Conservation (phyloP, 768 basidiomycete genomes). For the Tephrocybe sp. region DNA sequence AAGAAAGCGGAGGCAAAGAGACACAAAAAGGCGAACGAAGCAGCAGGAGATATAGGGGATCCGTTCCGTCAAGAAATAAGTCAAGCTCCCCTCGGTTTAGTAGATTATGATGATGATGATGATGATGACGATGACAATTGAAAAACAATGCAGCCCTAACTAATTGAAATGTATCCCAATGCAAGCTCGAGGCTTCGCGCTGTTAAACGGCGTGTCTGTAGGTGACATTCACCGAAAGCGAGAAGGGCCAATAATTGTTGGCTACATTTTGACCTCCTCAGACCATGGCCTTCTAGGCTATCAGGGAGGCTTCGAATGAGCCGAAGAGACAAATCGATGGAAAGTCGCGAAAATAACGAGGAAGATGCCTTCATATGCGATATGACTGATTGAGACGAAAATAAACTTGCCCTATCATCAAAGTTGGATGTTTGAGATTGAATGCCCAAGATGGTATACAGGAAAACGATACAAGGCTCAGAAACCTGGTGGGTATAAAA, state of each 20-base stretch:
- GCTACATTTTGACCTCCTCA: constrained; percentile 65
- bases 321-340: too few relatives aligned
- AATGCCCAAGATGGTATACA: not conserved
- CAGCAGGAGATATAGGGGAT: constrained; percentile 52
- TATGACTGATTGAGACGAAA: too few relatives aligned
- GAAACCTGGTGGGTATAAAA: constrained; percentile 21
- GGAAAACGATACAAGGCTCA: constrained; percentile 16
- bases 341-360: too few relatives aligned
- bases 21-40: constrained; percentile 55
- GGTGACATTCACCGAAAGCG: constrained; percentile 4
- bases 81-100: constrained; percentile 35
- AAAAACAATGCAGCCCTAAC: too few relatives aligned
- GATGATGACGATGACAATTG: constrained; percentile 35
- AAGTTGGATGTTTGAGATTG: not conserved
- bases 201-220: constrained; percentile 6
- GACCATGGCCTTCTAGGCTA: constrained; percentile 39
- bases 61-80: constrained; percentile 66
- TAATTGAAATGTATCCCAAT: not conserved
- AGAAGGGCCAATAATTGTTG: constrained; percentile 36
- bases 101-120: constrained; percentile 65
- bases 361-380: not conserved
- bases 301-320: constrained; percentile 60
- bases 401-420: too few relatives aligned
- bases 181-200: constrained; percentile 1
- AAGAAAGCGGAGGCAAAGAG: constrained; percentile 69